These are phyloP conservation scores for Dryadomyces quercus-mongolicae DNA, from an alignment of 2,329 filamentous ascomycete genomes.

Conservation along the genomic window DNA sequence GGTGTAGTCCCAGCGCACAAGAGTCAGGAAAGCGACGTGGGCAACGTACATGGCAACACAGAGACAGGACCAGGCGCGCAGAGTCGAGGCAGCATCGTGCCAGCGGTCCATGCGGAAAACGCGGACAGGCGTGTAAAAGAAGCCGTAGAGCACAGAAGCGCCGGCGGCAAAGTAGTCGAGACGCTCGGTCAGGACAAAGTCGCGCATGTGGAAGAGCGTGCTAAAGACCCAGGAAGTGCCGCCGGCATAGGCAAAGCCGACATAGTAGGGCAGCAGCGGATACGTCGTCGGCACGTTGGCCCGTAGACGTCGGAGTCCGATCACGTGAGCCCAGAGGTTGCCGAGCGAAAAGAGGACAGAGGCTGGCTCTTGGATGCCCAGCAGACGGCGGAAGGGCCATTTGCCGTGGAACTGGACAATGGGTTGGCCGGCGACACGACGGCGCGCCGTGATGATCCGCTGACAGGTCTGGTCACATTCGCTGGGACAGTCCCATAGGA, in stretches of 20 bases:
- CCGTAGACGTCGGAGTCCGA: slow-evolving; percentile 61
- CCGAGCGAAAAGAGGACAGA: slow-evolving; percentile 86
- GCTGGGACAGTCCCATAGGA: slow-evolving; percentile 82
- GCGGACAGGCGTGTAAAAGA: slow-evolving; percentile 75
- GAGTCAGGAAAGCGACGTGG: slow-evolving; percentile 75
- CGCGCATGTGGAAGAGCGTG: slow-evolving; percentile 84
- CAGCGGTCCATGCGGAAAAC: slow-evolving; percentile 64
- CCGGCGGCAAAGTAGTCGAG: slow-evolving; percentile 94
- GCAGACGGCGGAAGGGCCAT: slow-evolving; percentile 87
- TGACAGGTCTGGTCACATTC: slow-evolving; percentile 99
- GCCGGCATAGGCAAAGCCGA: slow-evolving; percentile 68
- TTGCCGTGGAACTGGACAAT: slow-evolving; percentile 95
- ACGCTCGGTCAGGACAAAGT: slow-evolving; percentile 79
- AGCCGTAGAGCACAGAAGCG: slow-evolving; percentile 76
- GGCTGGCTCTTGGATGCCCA: slow-evolving; percentile 91
- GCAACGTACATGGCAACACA: slow-evolving; percentile 60
- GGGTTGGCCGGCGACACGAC: slow-evolving; percentile 51
- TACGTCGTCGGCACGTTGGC: slow-evolving; percentile 60
- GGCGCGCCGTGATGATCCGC: slow-evolving; percentile 70
- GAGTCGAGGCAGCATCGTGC: slow-evolving; percentile 5
- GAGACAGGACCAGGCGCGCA: slow-evolving; percentile 54
- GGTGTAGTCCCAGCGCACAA: slow-evolving; percentile 85
- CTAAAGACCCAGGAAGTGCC: slow-evolving; percentile 78
- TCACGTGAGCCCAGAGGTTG: slow-evolving; percentile 77
- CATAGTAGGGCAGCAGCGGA: slow-evolving; percentile 67